Evolutionary conservation across 169 alveolate genomes (phyloP).

Genomic region (Besnoitia besnoiti): DNA sequence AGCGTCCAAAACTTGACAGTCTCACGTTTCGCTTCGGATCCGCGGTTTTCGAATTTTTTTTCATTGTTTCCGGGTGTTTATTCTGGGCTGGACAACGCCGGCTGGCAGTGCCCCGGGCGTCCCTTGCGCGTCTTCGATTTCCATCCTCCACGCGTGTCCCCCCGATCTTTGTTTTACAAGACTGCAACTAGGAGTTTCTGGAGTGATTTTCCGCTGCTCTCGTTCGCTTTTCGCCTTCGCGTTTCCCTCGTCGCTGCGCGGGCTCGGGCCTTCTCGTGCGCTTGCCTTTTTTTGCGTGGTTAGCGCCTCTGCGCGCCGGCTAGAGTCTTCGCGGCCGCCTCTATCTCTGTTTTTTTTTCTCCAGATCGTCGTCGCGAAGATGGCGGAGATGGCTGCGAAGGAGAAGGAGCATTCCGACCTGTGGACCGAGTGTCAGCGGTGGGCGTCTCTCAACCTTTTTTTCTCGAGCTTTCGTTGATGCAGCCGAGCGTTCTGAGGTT

Average conservation of each 20-base stretch:
- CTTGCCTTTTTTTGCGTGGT: not conserved
- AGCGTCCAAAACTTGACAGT: not conserved
- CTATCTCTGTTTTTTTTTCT: not conserved
- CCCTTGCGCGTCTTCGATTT: not conserved
- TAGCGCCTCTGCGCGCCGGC: not conserved
- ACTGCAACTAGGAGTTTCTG: no score
- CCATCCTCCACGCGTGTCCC: no score
- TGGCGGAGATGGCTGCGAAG: slow-evolving; percentile 83
- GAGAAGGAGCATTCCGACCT: slow-evolving; percentile 92
- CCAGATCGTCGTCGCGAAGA: slow-evolving; percentile 77
- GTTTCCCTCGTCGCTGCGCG: not conserved
- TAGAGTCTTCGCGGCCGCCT: no score
- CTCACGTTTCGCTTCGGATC: no score
- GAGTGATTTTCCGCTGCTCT: not conserved
- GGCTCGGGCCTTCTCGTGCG: not conserved
- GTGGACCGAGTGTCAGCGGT: slow-evolving; percentile 97
- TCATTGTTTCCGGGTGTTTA: not conserved
- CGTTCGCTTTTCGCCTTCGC: not conserved
- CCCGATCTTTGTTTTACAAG: no score
- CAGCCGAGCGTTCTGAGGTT: no score
- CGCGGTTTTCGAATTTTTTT: not conserved
- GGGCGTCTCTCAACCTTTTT: not conserved
- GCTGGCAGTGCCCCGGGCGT: not conserved
- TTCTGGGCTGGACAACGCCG: not conserved
- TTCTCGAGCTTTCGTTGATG: no score